Percentiles rank a stretch among this genome's conserved stretches.
phyloP scores from a whole-genome alignment of 2,329 filamentous ascomycete genomes.

The Alternaria sp. region DNA sequence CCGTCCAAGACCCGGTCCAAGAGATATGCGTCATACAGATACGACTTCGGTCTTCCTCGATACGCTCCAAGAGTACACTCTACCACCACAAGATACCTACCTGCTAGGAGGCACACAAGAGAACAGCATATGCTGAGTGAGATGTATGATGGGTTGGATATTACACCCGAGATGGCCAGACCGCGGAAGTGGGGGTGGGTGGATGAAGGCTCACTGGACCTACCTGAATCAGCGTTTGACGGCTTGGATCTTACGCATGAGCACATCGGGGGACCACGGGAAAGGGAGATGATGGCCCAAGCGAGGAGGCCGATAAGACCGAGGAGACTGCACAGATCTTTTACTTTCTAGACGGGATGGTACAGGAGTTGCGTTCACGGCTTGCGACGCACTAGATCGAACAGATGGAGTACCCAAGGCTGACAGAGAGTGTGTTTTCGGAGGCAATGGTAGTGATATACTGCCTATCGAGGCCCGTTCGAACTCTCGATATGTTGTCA shows the following conservation, averaged over 20 bases:
- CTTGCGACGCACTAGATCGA: background rate
- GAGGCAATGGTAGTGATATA: background rate
- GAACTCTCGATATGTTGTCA: background rate
- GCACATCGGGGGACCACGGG: too few relatives aligned
- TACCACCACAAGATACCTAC: background rate
- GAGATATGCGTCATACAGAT: background rate
- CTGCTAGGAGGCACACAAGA: background rate
- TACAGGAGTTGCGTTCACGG: background rate
- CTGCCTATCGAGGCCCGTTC: background rate
- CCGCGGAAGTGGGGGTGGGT: too few relatives aligned
- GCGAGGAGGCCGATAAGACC: background rate
- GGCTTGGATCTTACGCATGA: too few relatives aligned
- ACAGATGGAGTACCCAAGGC: background rate
- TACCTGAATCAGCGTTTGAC: too few relatives aligned
- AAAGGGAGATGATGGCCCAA: background rate
- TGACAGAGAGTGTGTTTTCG: background rate
- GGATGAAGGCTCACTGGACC: too few relatives aligned
- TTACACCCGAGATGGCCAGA: background rate
- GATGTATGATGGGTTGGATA: background rate
- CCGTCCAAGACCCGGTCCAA: background rate
- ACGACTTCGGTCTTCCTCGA: background rate
- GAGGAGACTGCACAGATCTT: background rate
- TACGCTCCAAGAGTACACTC: background rate
- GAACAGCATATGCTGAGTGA: background rate
- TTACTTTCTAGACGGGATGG: background rate